phyloP scores from a whole-genome alignment of 1,284 basidiomycete species.

The Schizophyllum commune region DNA sequence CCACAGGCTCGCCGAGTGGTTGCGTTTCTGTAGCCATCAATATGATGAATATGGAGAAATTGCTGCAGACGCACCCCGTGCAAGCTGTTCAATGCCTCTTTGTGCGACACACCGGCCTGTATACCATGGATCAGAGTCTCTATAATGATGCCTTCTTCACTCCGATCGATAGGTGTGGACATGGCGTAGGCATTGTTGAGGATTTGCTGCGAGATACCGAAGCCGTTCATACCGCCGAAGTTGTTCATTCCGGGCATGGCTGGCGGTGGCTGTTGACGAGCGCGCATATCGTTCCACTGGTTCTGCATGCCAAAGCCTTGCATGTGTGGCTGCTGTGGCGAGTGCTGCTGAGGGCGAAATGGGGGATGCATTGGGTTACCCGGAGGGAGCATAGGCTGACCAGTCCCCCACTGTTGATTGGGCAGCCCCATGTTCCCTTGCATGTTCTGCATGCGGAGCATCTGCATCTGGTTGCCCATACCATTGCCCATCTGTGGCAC shows the following conservation, averaged over 20 bases:
- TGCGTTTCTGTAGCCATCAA: neutral
- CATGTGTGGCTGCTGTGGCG: too few relatives aligned
- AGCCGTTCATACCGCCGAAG: too few relatives aligned
- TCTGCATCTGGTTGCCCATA: slow-evolving; percentile 5
- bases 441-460: too few relatives aligned
- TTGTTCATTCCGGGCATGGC: too few relatives aligned
- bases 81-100: slow-evolving; percentile 35
- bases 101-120: slow-evolving; percentile 30
- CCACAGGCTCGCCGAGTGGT: slow-evolving; percentile 45
- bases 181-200: slow-evolving; percentile 45
- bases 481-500: slow-evolving; percentile 11
- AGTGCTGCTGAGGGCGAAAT: too few relatives aligned
- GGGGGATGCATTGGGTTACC: too few relatives aligned
- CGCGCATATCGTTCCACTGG: too few relatives aligned
- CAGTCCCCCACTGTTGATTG: too few relatives aligned
- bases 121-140: slow-evolving; percentile 32
- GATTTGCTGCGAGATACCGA: slow-evolving; percentile 35
- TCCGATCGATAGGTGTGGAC: slow-evolving; percentile 43
- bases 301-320: too few relatives aligned
- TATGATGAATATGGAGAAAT: slow-evolving; percentile 5
- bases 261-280: too few relatives aligned
- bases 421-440: too few relatives aligned
- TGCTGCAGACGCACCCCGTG: slow-evolving; percentile 30
- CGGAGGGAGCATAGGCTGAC: too few relatives aligned
- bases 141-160: slow-evolving; percentile 48